Evolutionary conservation across 129 eudicot genomes (phyloP), one percentile per base, ranked within the genome.

Genomic region (Lonicera japonica): DNA sequence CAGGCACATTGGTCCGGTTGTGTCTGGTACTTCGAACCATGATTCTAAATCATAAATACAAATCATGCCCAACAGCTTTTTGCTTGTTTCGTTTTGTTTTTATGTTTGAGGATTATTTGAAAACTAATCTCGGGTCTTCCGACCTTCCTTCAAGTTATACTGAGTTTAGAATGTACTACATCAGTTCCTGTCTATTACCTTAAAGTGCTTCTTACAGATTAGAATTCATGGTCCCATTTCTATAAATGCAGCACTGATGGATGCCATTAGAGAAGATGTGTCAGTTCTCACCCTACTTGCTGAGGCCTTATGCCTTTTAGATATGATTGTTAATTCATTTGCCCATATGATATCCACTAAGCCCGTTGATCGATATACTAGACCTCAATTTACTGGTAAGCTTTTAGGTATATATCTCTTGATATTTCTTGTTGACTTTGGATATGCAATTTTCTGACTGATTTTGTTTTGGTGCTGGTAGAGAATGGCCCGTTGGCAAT

Each of bases 401-500:
- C 74, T 34, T 48, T 54, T 58, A 48, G 57, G 21, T 11, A 50
- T 60, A 11, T 25, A 14, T 53, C 24, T 53, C 24, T 63, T 67
- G 9, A 55, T 60, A 29, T 21, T 50, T 55, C 8, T 52, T 62
- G 53, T 21, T 68, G 63, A 57, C 36, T 29, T 53, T 55, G 54
- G 46, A 40, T 43, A 43, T 41, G 14, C 50, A 56, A 23, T 65
- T 48, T 60, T 60, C 16, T 43, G 50, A 29, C 36, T 7, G 29
- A 24, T 51, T 20, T 65, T 39, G 38, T 60, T 40, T n/a, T 41
- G 24, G 59, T 70, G 50, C 56, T 62, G 59, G 79, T 76, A 92
- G 99, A 76, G 47, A 85, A 78, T 72, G 99, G 99, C 25, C 99
- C 99, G 20, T 83, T 88, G 79, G 99, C 99, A 51, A 88, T 92